These are phyloP conservation scores for bread wheat (Triticum aestivum) DNA, from an alignment of 176 grass and related monocot species.

Conservation along the genomic window IWGSC_CS_RefSeq_v2.1 NC_057802.1:249386614-249387113, in stretches of 20 bases:
- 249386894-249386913: background rate
- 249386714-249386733: background rate
- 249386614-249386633: background rate
- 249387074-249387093: background rate
- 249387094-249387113: background rate
- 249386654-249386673: constrained; percentile 11
- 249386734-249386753: constrained; percentile 2
- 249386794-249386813: constrained; percentile 4
- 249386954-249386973: background rate
- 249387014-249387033: constrained; percentile 2
- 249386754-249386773: background rate
- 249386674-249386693: background rate
- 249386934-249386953: background rate
- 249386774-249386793: constrained; percentile 8
- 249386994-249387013: background rate
- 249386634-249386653: background rate
- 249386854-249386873: background rate
- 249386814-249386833: background rate
- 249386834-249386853: background rate
- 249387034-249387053: background rate
- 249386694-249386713: background rate
- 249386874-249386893: background rate
- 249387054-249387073: background rate
- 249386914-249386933: background rate
- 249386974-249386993: background rate